phyloP scores from a whole-genome alignment of 2,329 filamentous ascomycete species.

The Colletotrichum graminicola region DNA sequence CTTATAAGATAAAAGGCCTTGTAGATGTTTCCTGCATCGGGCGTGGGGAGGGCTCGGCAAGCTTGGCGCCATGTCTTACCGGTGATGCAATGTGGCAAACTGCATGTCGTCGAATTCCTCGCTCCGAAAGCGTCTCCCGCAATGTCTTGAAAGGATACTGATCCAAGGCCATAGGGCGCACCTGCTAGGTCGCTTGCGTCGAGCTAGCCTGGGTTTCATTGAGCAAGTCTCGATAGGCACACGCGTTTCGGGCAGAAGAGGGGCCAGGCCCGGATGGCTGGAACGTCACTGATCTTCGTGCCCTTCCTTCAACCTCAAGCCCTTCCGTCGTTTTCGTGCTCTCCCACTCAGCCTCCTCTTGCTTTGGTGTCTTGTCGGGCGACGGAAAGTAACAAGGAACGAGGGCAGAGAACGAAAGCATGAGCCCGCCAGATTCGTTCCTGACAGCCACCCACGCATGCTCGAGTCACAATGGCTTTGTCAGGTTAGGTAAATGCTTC shows the following conservation, averaged over 20 bases:
- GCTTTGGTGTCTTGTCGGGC: neutral
- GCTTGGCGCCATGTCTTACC: constrained; percentile 3
- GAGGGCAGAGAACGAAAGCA: neutral
- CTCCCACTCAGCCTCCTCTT: neutral
- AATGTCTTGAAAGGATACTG: neutral
- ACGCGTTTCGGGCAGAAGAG: neutral
- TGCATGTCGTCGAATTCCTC: neutral
- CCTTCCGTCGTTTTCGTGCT: neutral
- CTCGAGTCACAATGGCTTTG: neutral
- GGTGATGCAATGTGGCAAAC: neutral
- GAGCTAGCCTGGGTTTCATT: neutral
- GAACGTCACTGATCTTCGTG: neutral
- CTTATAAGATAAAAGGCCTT: neutral
- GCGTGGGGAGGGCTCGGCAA: too few species aligned
- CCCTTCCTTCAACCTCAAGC: neutral
- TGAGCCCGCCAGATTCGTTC: neutral
- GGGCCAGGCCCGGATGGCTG: neutral
- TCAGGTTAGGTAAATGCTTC: neutral
- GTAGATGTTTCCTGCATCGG: neutral
- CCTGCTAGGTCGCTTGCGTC: neutral
- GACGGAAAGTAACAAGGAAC: neutral
- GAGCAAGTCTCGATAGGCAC: neutral
- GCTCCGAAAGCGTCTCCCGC: neutral
- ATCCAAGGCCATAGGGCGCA: neutral
- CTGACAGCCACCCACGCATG: neutral